These are phyloP conservation scores for Chiua virens DNA, from an alignment of 768 basidiomycete species.

Conservation along the genomic window DNA sequence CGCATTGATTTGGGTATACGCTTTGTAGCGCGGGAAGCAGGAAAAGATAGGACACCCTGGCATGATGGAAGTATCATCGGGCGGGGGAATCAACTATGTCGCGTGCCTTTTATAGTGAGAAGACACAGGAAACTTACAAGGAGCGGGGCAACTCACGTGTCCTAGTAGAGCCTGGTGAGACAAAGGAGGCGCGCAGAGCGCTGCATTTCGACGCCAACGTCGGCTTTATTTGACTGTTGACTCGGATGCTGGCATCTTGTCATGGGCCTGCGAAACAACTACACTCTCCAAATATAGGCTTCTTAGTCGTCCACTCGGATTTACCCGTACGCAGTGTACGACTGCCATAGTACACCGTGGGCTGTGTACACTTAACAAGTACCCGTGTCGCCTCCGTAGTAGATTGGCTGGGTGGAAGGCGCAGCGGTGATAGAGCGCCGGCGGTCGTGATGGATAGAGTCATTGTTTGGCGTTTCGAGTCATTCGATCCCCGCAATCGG, in stretches of 20 bases:
- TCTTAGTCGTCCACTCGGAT: conserved; percentile 8
- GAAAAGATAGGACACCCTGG: conserved; percentile 31
- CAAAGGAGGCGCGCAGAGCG: conserved; percentile 13
- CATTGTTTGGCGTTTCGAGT: too few relatives aligned
- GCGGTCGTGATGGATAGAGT: too few relatives aligned
- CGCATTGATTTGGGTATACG: conserved; percentile 33
- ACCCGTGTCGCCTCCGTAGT: too few relatives aligned
- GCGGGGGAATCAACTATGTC: background rate
- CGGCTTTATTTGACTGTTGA: conserved; percentile 30
- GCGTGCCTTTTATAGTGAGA: conserved; percentile 27
- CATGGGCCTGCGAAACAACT: conserved; percentile 8
- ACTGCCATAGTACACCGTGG: too few relatives aligned
- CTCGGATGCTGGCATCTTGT: conserved; percentile 7
- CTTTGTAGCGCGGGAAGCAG: conserved; percentile 33
- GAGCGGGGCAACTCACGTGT: conserved; percentile 19
- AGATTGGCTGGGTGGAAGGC: too few relatives aligned
- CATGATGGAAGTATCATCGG: conserved; percentile 20
- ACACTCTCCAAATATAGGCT: conserved; percentile 13
- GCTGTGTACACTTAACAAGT: too few relatives aligned
- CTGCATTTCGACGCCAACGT: conserved; percentile 23
- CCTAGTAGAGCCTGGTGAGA: conserved; percentile 26
- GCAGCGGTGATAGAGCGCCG: too few relatives aligned
- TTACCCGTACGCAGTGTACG: too few relatives aligned
- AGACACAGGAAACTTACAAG: conserved; percentile 14
- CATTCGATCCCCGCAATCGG: too few relatives aligned